Percentiles rank a stretch among this genome's conserved stretches.
Evolutionary conservation across 306 rosid species (phyloP).

Genomic region (Acacia crassicarpa): DNA sequence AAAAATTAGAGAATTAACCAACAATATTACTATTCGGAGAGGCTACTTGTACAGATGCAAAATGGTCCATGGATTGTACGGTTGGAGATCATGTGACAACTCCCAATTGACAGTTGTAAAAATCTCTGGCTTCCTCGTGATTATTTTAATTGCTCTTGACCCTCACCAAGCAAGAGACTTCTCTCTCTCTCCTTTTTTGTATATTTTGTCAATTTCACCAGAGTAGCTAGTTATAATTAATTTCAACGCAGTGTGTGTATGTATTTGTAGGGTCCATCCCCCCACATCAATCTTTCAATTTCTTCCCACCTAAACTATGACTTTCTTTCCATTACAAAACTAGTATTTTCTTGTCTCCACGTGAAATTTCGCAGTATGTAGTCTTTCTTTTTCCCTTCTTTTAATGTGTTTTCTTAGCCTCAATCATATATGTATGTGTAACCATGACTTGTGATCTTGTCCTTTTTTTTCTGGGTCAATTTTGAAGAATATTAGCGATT

Average conservation of each 20-base stretch:
- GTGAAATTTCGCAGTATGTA: background rate
- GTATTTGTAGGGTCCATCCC: conserved; percentile 25
- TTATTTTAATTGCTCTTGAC: conserved; percentile 43
- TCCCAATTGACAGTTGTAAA: conserved; percentile 37
- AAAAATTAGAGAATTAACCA: background rate
- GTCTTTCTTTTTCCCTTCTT: background rate
- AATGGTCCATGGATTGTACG: conserved; percentile 48
- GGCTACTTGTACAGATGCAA: conserved; percentile 44
- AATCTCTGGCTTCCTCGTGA: conserved; percentile 32
- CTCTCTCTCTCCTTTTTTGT: background rate
- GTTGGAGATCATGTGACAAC: conserved; percentile 64
- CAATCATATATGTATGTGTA: background rate
- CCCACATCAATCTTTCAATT: conserved; percentile 33
- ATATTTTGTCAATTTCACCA: background rate
- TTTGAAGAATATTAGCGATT: background rate
- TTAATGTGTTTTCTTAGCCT: background rate
- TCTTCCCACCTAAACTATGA: conserved; percentile 53
- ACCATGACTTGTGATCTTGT: background rate
- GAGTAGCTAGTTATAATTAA: background rate
- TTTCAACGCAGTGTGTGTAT: background rate
- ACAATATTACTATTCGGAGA: background rate
- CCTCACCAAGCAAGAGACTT: background rate
- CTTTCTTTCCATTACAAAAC: conserved; percentile 30
- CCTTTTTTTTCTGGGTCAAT: background rate
- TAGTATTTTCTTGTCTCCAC: conserved; percentile 21